A percentile compares a stretch with the other conserved stretches of the same genome.
These are phyloP conservation scores for Puya raimondii DNA, from an alignment of 176 grass and related monocot species.

Conservation along the genomic window DNA sequence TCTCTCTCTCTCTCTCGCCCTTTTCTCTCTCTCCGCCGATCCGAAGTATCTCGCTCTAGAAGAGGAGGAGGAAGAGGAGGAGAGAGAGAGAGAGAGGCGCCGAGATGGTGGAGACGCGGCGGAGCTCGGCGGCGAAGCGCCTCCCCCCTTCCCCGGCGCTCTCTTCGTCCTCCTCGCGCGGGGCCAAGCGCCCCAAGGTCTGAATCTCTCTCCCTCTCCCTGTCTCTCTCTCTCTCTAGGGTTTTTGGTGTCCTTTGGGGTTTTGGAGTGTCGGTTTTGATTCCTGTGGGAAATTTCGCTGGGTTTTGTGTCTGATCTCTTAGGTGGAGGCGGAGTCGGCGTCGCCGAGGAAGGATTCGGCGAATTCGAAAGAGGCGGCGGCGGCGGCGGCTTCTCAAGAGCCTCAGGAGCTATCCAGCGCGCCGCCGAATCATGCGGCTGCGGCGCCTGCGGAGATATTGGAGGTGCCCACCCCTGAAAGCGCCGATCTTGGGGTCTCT, in stretches of 20 bases:
- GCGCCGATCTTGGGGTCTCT: background rate
- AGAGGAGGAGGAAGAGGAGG: conserved; percentile 20
- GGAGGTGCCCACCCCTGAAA: background rate
- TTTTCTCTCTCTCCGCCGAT: conserved; percentile 29
- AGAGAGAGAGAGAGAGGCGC: conserved; percentile 6
- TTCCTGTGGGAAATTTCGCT: conserved; percentile 8
- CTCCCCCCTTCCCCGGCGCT: background rate
- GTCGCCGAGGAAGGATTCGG: background rate
- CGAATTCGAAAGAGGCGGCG: background rate
- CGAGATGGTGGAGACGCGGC: conserved; percentile 70
- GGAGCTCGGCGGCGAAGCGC: conserved; percentile 33
- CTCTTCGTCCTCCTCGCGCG: conserved; percentile 22
- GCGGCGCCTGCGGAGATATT: background rate
- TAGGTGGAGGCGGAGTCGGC: background rate
- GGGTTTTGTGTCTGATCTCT: background rate
- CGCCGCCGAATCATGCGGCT: background rate
- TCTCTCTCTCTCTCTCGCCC: conserved; percentile 7
- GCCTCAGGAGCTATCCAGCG: background rate
- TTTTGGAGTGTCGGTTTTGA: conserved; percentile 23
- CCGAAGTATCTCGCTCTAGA: conserved; percentile 15
- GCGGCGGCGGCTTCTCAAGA: conserved; percentile 12
- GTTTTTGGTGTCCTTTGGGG: background rate
- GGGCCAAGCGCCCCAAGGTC: conserved; percentile 53
- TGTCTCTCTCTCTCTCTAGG: conserved; percentile 25
- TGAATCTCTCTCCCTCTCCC: no score